Base-by-base conservation (phyloP, 148 eudicot genomes). In the Silene latifolia region DNA sequence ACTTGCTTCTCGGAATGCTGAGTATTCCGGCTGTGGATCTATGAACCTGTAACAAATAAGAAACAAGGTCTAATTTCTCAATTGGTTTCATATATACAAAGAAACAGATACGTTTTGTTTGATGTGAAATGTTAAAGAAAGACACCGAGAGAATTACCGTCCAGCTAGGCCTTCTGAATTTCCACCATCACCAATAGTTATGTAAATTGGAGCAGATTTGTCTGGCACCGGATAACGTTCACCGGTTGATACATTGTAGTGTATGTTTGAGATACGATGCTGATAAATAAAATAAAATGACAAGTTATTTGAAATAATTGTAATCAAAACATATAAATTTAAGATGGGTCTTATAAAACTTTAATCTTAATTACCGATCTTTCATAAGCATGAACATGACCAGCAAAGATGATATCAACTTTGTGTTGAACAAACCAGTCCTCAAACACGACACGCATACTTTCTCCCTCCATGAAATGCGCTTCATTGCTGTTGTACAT, bases 301-400 rank as follows among this genome's bases (percentile, higher is more conserved):
- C n/a, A n/a, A n/a, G n/a, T n/a, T n/a, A n/a, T n/a, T n/a, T n/a
- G n/a, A n/a, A n/a, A n/a, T n/a, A n/a, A n/a, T n/a, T n/a, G n/a
- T n/a, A n/a, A n/a, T n/a, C n/a, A n/a, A n/a, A 27, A 27, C 29
- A 3, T 27, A 27, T 13, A 14, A 9, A 1, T 54, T 54, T 18
- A 54, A 3, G n/a, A n/a, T 57, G 47, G n/a, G 56, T 61, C n/a
- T 18, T 8, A 78, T 7, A 9, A 57, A 20, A 46, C 23, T 27
- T 3, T 73, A n/a, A 74, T n/a, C 65, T n/a, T n/a, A n/a, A n/a
- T 87, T 76, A 93, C 98, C 78, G 97, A 91, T 94, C 98, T 83
- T 80, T 94, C 98, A 79, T 94, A 93, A 29, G 97, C 98, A 76
- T 93, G 98, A 62, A 93, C 98, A 81, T 93, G 98, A 67, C 97